A percentile compares a stretch with the other conserved stretches of the same genome.
These are phyloP conservation scores for Kalmusia sp. DNA, from an alignment of 2,329 filamentous ascomycete species.

Conservation along the genomic window DNA sequence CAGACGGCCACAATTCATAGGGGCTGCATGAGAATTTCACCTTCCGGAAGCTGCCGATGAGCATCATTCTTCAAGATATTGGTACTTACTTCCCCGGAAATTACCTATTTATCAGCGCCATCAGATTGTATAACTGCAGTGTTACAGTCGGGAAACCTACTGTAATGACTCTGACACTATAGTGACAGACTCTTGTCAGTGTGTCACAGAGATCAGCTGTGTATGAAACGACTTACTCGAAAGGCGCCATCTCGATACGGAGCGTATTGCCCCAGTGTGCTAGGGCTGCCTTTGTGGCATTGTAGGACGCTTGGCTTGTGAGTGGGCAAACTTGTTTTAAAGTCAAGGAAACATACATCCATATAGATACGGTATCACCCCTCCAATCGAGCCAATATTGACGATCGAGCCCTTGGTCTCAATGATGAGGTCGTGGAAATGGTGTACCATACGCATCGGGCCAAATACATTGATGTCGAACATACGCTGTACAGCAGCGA, in stretches of 20 bases:
- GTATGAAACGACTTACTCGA: too few species aligned
- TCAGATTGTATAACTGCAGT: constrained; percentile 2
- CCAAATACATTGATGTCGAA: constrained; percentile 12
- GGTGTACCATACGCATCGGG: constrained; percentile 11
- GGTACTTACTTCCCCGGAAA: constrained; percentile 12
- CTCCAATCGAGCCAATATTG: constrained; percentile 8
- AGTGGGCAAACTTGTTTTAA: too few species aligned
- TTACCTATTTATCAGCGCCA: constrained; percentile 10
- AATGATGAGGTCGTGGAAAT: constrained; percentile 5
- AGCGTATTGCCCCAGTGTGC: constrained; percentile 7
- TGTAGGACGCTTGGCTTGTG: not conserved
- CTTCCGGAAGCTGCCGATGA: not conserved
- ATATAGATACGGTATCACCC: constrained; percentile 8
- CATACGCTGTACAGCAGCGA: constrained; percentile 1
- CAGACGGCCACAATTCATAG: too few species aligned
- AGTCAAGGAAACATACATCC: too few species aligned
- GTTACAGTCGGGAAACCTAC: not conserved
- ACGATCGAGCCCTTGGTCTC: constrained; percentile 4
- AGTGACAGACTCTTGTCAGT: too few species aligned
- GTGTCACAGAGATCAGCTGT: too few species aligned
- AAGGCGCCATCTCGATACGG: constrained; percentile 4
- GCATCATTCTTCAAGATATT: constrained; percentile 10
- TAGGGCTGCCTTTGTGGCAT: constrained; percentile 8
- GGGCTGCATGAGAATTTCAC: too few species aligned
- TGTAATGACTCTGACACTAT: too few species aligned